These are phyloP conservation scores for Pythium aristosporum DNA, from an alignment of 352 stramenopile genomes.

Conservation along the genomic window DNA sequence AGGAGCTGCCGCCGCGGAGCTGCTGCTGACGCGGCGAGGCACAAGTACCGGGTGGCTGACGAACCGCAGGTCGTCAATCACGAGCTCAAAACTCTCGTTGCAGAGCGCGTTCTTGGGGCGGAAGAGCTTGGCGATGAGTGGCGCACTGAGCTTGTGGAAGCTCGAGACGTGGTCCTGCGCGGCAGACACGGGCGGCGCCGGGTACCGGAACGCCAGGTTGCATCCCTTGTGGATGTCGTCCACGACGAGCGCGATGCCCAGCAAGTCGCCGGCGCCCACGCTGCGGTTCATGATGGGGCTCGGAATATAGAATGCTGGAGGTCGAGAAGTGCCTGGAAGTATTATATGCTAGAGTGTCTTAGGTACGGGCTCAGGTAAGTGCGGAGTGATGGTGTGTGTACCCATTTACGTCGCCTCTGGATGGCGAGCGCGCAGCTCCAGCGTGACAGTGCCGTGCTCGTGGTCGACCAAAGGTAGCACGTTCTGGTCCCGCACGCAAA, in stretches of 20 bases:
- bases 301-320: slow-evolving; percentile 13
- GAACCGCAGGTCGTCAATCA: slow-evolving; percentile 86
- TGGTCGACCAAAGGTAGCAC: slow-evolving; percentile 32
- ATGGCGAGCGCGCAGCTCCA: slow-evolving; percentile 19
- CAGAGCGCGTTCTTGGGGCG: slow-evolving; percentile 86
- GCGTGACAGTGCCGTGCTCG: background rate
- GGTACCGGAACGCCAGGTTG: slow-evolving; percentile 86
- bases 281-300: slow-evolving; percentile 12
- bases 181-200: slow-evolving; percentile 40
- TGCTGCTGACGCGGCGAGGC: slow-evolving; percentile 28
- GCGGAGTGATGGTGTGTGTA: background rate
- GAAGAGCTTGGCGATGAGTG: slow-evolving; percentile 86
- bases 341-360: slow-evolving; percentile 7
- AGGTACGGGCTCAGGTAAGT: slow-evolving; percentile 1
- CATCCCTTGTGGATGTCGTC: slow-evolving; percentile 89
- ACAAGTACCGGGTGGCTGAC: slow-evolving; percentile 86
- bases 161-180: slow-evolving; percentile 46
- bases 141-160: slow-evolving; percentile 75
- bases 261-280: slow-evolving; percentile 25
- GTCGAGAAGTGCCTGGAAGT: background rate
- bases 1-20: background rate
- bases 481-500: slow-evolving; percentile 44
- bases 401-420: background rate
- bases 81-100: slow-evolving; percentile 86
- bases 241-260: slow-evolving; percentile 81